Evolutionary conservation across 2,329 filamentous ascomycete genomes (phyloP), one percentile per base, ranked within the genome.

Genomic region (Trichoderma brevicompactum): DNA sequence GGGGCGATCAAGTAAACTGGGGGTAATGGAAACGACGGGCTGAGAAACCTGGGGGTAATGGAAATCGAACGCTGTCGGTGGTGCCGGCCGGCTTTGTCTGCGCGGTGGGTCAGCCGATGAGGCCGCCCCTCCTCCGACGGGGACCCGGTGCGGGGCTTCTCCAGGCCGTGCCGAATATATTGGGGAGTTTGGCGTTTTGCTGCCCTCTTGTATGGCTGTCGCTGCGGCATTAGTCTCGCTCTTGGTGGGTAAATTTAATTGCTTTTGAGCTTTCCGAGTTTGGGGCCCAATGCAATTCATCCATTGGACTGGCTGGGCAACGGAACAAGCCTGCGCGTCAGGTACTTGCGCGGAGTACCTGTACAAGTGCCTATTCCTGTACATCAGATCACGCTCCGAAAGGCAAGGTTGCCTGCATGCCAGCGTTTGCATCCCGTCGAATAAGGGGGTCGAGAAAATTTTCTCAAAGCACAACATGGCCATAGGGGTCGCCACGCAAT

Each of bases 31-130:
- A 75, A 75, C 70, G 64, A 65, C 65, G 65, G 63, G 66, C 62
- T 67, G 68, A 69, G 70, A 72, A 77, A 76, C 65, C 73, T 76
- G 74, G 74, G 74, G 74, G 75, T 77, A 77, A 77, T 76, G 68
- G 71, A 76, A 76, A 76, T 61, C 58, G 49, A 50, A 60, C 12
- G 7, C 55, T 44, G n/a, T 56, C 63, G 62, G 53, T 40, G 41
- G 53, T 54, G 38, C 63, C 64, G 59, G 65, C 62, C 67, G 53
- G 43, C 58, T 62, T 62, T 52, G 48, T 7, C 7, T 44, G 43
- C 23, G 40, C 38, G 40, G 62, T 67, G 65, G 65, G 65, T 58
- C 49, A 60, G 63, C 59, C 64, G 59, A 64, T 60, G 65, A 41
- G 43, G 58, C 50, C 46, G 38, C 60, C 12, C 41, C 61, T 55